Percentiles rank a stretch among this genome's conserved stretches.
These are phyloP conservation scores for Trichophyton simii DNA, from an alignment of 2,329 filamentous ascomycete species.

Conservation along the genomic window DNA sequence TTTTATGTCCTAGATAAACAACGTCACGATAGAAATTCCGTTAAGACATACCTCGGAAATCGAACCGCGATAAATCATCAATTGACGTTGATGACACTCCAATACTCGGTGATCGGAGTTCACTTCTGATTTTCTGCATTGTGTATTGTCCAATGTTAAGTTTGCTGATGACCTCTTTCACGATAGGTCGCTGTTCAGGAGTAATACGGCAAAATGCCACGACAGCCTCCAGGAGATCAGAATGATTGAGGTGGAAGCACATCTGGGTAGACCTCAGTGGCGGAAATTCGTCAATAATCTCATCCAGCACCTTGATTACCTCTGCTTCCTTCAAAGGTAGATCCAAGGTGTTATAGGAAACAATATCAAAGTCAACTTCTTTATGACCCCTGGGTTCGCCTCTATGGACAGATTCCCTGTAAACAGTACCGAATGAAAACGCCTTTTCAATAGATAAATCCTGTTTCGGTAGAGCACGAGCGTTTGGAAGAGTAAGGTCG, in stretches of 20 bases:
- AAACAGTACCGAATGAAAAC: slow-evolving; percentile 80
- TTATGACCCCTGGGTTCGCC: slow-evolving; percentile 71
- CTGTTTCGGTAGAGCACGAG: slow-evolving; percentile 61
- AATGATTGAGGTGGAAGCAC: slow-evolving; percentile 85
- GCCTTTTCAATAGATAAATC: slow-evolving; percentile 57
- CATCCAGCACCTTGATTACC: slow-evolving; percentile 85
- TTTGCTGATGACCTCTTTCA: slow-evolving; percentile 75
- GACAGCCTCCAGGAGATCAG: slow-evolving; percentile 72
- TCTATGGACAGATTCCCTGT: slow-evolving; percentile 63
- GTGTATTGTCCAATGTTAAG: slow-evolving; percentile 69
- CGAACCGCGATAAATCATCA: slow-evolving; percentile 79
- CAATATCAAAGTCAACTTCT: slow-evolving; percentile 92
- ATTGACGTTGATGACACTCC: slow-evolving; percentile 80
- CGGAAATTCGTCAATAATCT: slow-evolving; percentile 72
- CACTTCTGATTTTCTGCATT: slow-evolving; percentile 71
- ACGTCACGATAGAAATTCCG: background rate
- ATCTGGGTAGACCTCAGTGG: slow-evolving; percentile 58
- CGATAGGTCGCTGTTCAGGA: slow-evolving; percentile 50
- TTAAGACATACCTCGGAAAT: slow-evolving; percentile 58
- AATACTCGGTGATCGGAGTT: slow-evolving; percentile 67
- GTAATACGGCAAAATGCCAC: slow-evolving; percentile 81
- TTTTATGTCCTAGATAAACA: slow-evolving; percentile 22
- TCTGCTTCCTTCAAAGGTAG: slow-evolving; percentile 85
- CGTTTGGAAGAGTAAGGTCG: slow-evolving; percentile 80
- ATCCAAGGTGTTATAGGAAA: slow-evolving; percentile 70